Evolutionary conservation across 1,284 basidiomycete species (phyloP).

Genomic region (Naganishia cerealis): DNA sequence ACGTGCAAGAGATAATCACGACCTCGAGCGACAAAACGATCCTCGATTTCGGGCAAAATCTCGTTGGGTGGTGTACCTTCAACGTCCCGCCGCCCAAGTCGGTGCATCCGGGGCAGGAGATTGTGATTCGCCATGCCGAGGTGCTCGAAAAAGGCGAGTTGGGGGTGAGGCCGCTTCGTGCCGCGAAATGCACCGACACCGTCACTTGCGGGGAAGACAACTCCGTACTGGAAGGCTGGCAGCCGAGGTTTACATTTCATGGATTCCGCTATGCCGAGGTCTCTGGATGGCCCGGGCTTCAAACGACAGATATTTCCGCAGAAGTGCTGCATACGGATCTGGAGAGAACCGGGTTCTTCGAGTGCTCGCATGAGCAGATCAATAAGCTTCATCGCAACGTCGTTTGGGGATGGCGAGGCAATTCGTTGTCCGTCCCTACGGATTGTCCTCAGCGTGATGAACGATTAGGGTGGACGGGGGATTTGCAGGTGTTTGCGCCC

Average conservation of each 20-base stretch:
- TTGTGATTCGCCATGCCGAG: slow-evolving; percentile 41
- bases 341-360: slow-evolving; percentile 39
- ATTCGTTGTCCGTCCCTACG: slow-evolving; percentile 42
- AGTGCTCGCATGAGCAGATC: slow-evolving; percentile 39
- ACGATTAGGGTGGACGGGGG: slow-evolving; percentile 43
- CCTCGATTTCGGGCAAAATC: slow-evolving; percentile 49
- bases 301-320: slow-evolving; percentile 33
- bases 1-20: slow-evolving; percentile 37
- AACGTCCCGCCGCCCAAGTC: slow-evolving; percentile 14
- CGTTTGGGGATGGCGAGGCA: slow-evolving; percentile 41
- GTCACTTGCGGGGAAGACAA: slow-evolving; percentile 32
- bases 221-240: slow-evolving; percentile 23
- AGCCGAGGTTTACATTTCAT: slow-evolving; percentile 40
- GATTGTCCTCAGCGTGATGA: slow-evolving; percentile 46
- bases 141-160: slow-evolving; percentile 44
- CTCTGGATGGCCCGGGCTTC: slow-evolving; percentile 31
- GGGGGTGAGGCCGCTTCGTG: slow-evolving; percentile 39
- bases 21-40: slow-evolving; percentile 42
- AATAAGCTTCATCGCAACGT: slow-evolving; percentile 40
- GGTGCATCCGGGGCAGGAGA: slow-evolving; percentile 4
- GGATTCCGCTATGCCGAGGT: slow-evolving; percentile 40
- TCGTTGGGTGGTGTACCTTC: slow-evolving; percentile 44
- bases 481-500: slow-evolving; percentile 40
- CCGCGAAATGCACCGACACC: slow-evolving; percentile 35
- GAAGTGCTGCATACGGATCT: slow-evolving; percentile 42